Percentiles rank a stretch among this genome's conserved stretches.
phyloP scores from a whole-genome alignment of 2,329 filamentous ascomycete species.

The Neonectria sp. region DNA sequence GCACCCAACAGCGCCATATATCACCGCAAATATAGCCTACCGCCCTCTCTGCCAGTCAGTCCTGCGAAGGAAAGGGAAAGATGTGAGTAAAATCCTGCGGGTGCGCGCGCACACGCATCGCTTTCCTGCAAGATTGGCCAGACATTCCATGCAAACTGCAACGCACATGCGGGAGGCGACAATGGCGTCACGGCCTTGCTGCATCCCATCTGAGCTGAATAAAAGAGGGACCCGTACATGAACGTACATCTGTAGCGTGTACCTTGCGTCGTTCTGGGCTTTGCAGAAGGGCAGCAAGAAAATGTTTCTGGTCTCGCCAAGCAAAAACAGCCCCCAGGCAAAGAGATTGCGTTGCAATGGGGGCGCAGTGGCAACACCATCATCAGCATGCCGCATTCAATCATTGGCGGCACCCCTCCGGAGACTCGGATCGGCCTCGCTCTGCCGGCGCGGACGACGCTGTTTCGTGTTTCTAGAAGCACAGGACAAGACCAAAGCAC shows the following conservation, averaged over 20 bases:
- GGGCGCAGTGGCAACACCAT: slow-evolving; percentile 41
- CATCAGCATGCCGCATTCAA: slow-evolving; percentile 14
- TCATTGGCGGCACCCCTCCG: no score
- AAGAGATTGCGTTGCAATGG: slow-evolving; percentile 44
- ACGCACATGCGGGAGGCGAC: slow-evolving; percentile 32
- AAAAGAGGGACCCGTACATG: slow-evolving; percentile 27
- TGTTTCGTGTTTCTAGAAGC: slow-evolving; percentile 22
- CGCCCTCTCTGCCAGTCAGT: neutral
- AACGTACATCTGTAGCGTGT: slow-evolving; percentile 26
- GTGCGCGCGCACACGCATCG: slow-evolving; percentile 13
- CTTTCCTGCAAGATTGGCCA: neutral
- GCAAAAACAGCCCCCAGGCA: slow-evolving; percentile 19
- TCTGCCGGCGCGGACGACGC: neutral
- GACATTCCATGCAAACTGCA: slow-evolving; percentile 7
- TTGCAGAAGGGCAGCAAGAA: neutral
- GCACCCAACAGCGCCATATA: slow-evolving; percentile 13
- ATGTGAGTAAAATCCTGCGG: slow-evolving; percentile 5
- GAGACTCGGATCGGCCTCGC: neutral
- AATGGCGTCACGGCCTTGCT: slow-evolving; percentile 37
- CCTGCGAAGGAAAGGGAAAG: neutral
- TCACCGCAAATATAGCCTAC: slow-evolving; percentile 17
- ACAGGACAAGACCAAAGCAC: neutral
- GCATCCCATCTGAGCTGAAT: slow-evolving; percentile 44
- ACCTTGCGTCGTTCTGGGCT: slow-evolving; percentile 7
- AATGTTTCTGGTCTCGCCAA: neutral